These are phyloP conservation scores for Fusarium cyanostomum DNA, from an alignment of 2,329 filamentous ascomycete genomes.

Conservation along the genomic window DNA sequence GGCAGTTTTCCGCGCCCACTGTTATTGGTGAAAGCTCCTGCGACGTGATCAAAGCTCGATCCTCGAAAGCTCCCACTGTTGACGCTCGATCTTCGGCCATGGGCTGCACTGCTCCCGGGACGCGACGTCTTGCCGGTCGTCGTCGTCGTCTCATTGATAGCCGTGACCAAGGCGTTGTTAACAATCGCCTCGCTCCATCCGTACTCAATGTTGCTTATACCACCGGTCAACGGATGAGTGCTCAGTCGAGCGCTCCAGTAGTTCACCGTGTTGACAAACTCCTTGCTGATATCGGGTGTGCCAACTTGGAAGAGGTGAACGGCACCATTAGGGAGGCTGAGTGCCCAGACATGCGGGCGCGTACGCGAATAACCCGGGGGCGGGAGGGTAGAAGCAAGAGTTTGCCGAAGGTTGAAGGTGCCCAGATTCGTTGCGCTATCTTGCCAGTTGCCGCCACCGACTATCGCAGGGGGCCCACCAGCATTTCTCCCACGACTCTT, in stretches of 20 bases:
- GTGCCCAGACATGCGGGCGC: conserved; percentile 91
- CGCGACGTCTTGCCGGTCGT: conserved; percentile 53
- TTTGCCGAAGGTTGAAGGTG: conserved; percentile 88
- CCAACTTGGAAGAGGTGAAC: conserved; percentile 99
- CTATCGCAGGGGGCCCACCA: conserved; percentile 67
- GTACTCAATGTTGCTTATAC: conserved; percentile 96
- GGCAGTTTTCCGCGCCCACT: conserved; percentile 70
- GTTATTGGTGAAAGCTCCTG: conserved; percentile 62
- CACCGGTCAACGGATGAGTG: conserved; percentile 91
- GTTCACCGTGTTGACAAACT: conserved; percentile 94
- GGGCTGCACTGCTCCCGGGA: conserved; percentile 61
- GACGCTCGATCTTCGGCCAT: conserved; percentile 55
- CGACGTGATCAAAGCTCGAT: conserved; percentile 69
- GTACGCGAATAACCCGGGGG: conserved; percentile 92
- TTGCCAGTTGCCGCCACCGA: conserved; percentile 98
- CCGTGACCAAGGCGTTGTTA: conserved; percentile 64
- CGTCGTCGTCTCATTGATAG: conserved; percentile 59
- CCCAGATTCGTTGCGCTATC: conserved; percentile 93
- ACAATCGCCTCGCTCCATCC: conserved; percentile 92
- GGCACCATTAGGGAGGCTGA: conserved; percentile 90
- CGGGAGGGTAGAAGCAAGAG: conserved; percentile 88
- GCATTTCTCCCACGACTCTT: conserved; percentile 67
- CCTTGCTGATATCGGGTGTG: conserved; percentile 91
- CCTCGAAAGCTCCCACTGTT: conserved; percentile 63
- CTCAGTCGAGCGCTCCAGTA: conserved; percentile 97